phyloP scores from a whole-genome alignment of 176 grass and related monocot species.

The Oryza meyeriana region DNA sequence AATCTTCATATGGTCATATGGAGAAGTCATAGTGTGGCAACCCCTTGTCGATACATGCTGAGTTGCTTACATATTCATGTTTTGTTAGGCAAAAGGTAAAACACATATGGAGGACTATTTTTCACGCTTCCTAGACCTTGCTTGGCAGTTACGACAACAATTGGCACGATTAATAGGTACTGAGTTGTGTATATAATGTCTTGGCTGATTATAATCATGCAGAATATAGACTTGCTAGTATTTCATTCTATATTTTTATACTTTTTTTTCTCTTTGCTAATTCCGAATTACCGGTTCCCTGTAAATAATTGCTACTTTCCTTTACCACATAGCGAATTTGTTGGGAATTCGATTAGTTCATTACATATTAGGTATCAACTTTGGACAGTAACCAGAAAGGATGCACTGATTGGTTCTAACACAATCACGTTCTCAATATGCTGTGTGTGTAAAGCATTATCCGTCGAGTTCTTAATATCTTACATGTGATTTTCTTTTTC shows the following conservation, averaged over 20 bases:
- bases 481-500: background rate
- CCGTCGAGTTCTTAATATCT: background rate
- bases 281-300: background rate
- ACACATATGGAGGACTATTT: constrained; percentile 70
- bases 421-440: background rate
- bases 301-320: background rate
- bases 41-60: background rate
- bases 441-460: background rate
- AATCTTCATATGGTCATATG: no score
- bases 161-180: constrained; percentile 70
- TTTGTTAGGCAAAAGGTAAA: constrained; percentile 32
- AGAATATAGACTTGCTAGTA: background rate
- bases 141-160: constrained; percentile 55
- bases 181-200: background rate
- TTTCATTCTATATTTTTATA: background rate
- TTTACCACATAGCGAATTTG: background rate
- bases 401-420: background rate
- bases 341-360: background rate
- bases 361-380: background rate
- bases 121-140: constrained; percentile 45
- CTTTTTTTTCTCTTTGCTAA: constrained; percentile 2
- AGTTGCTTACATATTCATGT: constrained; percentile 9
- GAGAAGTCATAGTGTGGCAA: background rate
- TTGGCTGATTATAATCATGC: background rate
- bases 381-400: background rate